Evolutionary conservation across 108 stramenopile genomes (phyloP), one percentile per base, ranked within the genome.

Genomic region (Nitzschia putrida): DNA sequence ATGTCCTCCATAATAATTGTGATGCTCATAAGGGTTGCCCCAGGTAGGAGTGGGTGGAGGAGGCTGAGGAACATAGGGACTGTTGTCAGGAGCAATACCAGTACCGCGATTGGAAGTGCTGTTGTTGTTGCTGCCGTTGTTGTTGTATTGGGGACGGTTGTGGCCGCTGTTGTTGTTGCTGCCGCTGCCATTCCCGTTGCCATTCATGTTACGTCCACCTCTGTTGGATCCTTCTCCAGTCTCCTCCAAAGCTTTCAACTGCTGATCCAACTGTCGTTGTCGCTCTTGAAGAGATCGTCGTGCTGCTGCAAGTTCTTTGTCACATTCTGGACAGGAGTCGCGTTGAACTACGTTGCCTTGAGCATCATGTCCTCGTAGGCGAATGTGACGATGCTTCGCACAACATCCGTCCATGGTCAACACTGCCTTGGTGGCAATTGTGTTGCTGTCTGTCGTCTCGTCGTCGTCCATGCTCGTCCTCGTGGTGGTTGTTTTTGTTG

Each of bases 311-410:
- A 66, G 64, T 24, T 79, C 65, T 7, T 22, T 16, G 47, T 66
- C 70, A 43, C 77, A 78, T 61, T 68, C 77, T 8, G 41, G 53
- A 44, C 77, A 78, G 5, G 71, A 59, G 23, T 78, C 77, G 26
- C 53, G 67, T 53, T 78, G 77, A 29, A 63, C 66, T 11, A 66
- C 45, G 6, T 78, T 53, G 21, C 77, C 77, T 7, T 53, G 20
- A 0, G 57, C 20, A 26, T 71, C 60, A 16, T 45, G 56, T 25
- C 56, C 69, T 18, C 77, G 64, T 57, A 78, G 22, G 44, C 25
- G 37, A 11, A 78, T 68, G 29, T 65, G 55, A 3, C 65, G 71
- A 47, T 78, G 77, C 45, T 66, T 58, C 37, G 53, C 52, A 61
- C 77, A 78, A 11, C 16, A 54, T 21, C 77, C 77, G 34, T 78